Base-by-base conservation (phyloP, 192 early-diverging fungal species). In the Funneliformis mosseae region DNA sequence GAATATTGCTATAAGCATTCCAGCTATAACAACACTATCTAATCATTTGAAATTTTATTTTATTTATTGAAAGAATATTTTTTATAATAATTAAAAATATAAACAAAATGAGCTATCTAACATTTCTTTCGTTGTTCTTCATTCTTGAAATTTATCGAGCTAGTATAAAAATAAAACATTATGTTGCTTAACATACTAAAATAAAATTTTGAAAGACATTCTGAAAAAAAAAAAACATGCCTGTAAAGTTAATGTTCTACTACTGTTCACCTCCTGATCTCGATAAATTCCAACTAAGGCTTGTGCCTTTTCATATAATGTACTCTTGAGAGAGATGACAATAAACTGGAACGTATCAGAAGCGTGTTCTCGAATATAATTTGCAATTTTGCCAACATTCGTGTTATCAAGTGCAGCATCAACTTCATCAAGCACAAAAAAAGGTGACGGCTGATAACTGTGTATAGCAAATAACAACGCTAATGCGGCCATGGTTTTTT, bases 341-440 rank as follows among this genome's bases (percentile, higher is more conserved):
- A 99, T 96, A 80, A 99, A 99, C 87, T 99, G 98, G 68, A 97
- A 93, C 50, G 86, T 82, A 0, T 87, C 87, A 48, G 64, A 83
- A 6, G 86, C 92, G 78, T 96, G 92, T 77, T 92, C 89, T 41
- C 93, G 91, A 74, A 99, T 91, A 82, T 99, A 99, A 76, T 92
- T 90, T 1, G 96, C 95, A 55, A 99, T 94, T 84, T 94, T 93
- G 33, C 93, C 89, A 9, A 99, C 98, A 78, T 99, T 99, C 70
- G 96, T 91, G 84, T 97, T 96, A 83, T 99, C 98, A 16, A 99
- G 88, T 2, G 98, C 98, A 5, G 98, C 98, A 85, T 99, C 98
- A 10, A 99, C 96, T 86, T 99, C 98, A 83, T 99, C 98, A 45
- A 99, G 88, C 12, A 99, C 96, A 93, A 99, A 99, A 88, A 99